Conservation (phyloP, 306 rosid species). For the Oxytropis ochrocephala region DNA sequence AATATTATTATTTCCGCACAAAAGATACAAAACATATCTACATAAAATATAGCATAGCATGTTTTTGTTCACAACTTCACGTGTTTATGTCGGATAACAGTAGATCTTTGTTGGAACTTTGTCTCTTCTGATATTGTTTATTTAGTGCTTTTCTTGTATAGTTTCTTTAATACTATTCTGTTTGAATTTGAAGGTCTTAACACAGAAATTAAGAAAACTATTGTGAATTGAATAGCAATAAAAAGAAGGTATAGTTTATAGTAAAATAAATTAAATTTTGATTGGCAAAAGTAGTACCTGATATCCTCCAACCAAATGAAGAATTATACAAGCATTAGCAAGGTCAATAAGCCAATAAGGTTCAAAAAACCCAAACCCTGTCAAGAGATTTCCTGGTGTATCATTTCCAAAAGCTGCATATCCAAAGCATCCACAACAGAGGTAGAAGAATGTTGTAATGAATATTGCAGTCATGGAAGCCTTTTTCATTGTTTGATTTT, state of each 20-base stretch:
- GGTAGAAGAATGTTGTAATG: slow-evolving; percentile 79
- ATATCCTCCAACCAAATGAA: slow-evolving; percentile 86
- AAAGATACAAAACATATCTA: background rate
- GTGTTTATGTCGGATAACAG: background rate
- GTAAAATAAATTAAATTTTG: background rate
- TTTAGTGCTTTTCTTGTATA: background rate
- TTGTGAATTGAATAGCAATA: too few relatives aligned
- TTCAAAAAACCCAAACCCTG: slow-evolving; percentile 73
- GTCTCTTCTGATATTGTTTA: background rate
- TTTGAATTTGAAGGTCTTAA: too few relatives aligned
- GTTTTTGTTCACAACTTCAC: background rate
- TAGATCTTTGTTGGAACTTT: background rate
- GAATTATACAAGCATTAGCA: slow-evolving; percentile 70
- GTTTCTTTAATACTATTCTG: background rate
- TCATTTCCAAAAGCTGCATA: slow-evolving; percentile 80
- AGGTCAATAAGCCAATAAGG: slow-evolving; percentile 80
- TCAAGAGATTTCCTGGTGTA: slow-evolving; percentile 84
- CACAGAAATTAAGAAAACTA: too few relatives aligned
- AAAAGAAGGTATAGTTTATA: background rate
- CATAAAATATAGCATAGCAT: background rate
- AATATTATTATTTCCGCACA: background rate
- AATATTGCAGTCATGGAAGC: slow-evolving; percentile 56
- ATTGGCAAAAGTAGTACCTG: slow-evolving; percentile 51
- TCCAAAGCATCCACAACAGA: slow-evolving; percentile 88
- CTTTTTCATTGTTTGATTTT: slow-evolving; percentile 76